Evolutionary conservation across 768 basidiomycete genomes (phyloP), one percentile per base, ranked within the genome.

Genomic region (Lentinula sp.): DNA sequence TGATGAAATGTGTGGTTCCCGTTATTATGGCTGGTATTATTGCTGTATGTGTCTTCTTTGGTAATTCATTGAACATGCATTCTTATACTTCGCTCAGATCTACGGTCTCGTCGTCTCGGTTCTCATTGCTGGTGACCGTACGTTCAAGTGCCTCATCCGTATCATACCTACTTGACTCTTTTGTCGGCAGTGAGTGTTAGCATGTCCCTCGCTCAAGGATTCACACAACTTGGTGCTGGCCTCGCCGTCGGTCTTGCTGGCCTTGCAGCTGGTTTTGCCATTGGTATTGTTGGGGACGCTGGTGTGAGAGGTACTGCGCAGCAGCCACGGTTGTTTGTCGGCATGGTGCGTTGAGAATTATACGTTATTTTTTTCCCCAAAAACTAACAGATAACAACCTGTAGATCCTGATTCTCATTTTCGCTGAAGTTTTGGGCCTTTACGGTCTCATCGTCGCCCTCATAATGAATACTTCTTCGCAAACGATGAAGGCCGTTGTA

Each of bases 21-120:
- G 95, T 98, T 73, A 90, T 99, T 77, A 98, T 98, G 96, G 96
- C 96, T 82, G 96, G 96, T 94, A 98, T 98, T 80, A 97, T 98
- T 78, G 96, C 92, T 73, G 96, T 98, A 67, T 66, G 93, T 87
- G 37, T 45, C 35, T 42, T 32, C 23, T 45, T 63, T 45, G 36
- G 54, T 36, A 8, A 55, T 13, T 41, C 59, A 8, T 39, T 23
- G 20, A 49, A 9, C 18, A 62, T n/a, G 59, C 20, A n/a, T 10
- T 10, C 53, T 49, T 18, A 50, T 43, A 6, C 16, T 33, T 48
- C 12, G 13, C 20, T 56, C 66, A 93, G 95, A 94, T 93, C 68
- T 98, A 99, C 76, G 97, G 97, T 69, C 86, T 99, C 63, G 97
- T 99, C 74, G 96, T 99, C 52, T 95, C 95, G n/a, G 96, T 98